Conservation (phyloP, 768 basidiomycete genomes). For the Phylloporus sp. region DNA sequence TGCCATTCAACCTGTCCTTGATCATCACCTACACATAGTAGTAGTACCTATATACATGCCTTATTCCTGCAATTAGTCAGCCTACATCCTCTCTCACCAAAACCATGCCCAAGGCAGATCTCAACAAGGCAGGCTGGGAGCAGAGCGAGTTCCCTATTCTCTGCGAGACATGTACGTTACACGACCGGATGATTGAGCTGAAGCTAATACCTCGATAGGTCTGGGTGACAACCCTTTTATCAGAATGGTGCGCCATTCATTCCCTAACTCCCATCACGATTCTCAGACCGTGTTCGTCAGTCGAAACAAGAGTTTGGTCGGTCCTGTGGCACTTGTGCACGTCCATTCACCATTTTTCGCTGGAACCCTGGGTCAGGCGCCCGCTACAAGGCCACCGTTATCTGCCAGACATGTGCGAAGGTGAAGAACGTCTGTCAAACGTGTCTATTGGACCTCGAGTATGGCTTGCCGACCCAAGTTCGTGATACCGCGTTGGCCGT, state of each 20-base stretch:
- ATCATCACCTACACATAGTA: conserved; percentile 52
- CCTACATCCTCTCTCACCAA: conserved; percentile 7
- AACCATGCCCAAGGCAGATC: conserved; percentile 79
- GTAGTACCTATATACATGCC: neutral
- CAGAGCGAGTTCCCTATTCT: conserved; percentile 92
- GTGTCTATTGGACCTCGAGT: conserved; percentile 94
- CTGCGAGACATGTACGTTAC: conserved; percentile 79
- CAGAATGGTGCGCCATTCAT: conserved; percentile 67
- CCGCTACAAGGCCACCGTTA: conserved; percentile 94
- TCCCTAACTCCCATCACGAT: neutral
- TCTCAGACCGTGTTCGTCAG: conserved; percentile 54
- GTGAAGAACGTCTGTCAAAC: conserved; percentile 97
- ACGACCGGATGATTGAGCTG: neutral
- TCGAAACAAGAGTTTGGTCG: conserved; percentile 96
- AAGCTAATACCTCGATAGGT: conserved; percentile 42
- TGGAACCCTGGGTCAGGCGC: conserved; percentile 96
- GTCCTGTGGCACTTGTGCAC: conserved; percentile 95
- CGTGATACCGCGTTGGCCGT: conserved; percentile 90
- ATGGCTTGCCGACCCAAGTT: conserved; percentile 94
- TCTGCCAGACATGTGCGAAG: conserved; percentile 97
- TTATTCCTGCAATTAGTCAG: conserved; percentile 25
- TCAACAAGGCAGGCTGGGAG: conserved; percentile 94
- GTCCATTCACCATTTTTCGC: conserved; percentile 95
- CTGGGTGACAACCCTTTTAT: conserved; percentile 89
- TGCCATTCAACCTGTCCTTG: conserved; percentile 83